These are phyloP conservation scores for Fusarium incarnatum DNA, from an alignment of 2,329 filamentous ascomycete species.

Conservation along the genomic window DNA sequence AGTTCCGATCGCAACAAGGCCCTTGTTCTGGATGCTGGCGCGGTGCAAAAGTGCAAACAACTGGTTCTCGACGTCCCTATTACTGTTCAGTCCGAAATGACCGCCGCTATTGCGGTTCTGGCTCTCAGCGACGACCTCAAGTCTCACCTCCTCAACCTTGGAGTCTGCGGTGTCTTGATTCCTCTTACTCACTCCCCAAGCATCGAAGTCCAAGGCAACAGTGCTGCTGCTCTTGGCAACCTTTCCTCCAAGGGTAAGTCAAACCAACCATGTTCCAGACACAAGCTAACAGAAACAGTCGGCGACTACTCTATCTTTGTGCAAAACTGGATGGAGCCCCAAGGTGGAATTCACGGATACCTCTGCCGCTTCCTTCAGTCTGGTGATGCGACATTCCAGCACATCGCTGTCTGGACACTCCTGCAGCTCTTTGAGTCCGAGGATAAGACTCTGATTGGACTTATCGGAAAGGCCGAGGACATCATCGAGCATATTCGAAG, in stretches of 20 bases:
- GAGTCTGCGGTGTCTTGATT: conserved; percentile 96
- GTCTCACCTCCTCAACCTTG: conserved; percentile 86
- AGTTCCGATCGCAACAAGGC: conserved; percentile 99
- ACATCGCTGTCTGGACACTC: conserved; percentile 98
- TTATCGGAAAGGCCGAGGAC: conserved; percentile 90
- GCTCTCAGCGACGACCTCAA: conserved; percentile 97
- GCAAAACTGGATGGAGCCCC: conserved; percentile 90
- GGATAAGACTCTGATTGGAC: conserved; percentile 86
- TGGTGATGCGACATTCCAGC: conserved; percentile 96
- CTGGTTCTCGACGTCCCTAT: conserved; percentile 92
- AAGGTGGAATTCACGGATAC: conserved; percentile 95
- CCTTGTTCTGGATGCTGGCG: conserved; percentile 94
- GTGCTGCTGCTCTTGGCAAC: conserved; percentile 94
- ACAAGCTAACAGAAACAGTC: conserved; percentile 65
- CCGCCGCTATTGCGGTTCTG: conserved; percentile 96
- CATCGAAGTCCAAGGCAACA: conserved; percentile 98
- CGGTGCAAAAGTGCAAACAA: conserved; percentile 98
- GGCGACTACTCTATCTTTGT: conserved; percentile 97
- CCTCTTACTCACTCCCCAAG: conserved; percentile 94
- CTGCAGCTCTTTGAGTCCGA: conserved; percentile 96
- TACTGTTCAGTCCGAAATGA: conserved; percentile 98
- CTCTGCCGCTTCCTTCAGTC: conserved; percentile 92
- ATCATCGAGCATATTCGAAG: conserved; percentile 91
- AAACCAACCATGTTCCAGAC: neutral
- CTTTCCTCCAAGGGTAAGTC: conserved; percentile 91